These are phyloP conservation scores for Knufia fluminis DNA, from an alignment of 2,329 filamentous ascomycete genomes.

Conservation along the genomic window DNA sequence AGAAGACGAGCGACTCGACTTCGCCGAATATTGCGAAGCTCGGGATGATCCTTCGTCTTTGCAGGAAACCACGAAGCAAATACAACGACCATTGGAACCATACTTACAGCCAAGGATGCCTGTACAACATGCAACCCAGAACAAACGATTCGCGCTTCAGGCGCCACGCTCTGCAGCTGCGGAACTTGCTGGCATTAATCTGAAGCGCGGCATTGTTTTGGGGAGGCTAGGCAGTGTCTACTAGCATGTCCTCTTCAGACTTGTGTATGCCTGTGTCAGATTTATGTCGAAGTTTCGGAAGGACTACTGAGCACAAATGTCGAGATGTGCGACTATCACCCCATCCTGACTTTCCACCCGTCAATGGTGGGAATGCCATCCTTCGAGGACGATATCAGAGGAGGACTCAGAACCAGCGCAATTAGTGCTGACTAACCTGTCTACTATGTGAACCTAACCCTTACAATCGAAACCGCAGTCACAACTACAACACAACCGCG, in stretches of 20 bases:
- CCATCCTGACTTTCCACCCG: no score
- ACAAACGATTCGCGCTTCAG: slow-evolving; percentile 6
- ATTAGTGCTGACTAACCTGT: background rate
- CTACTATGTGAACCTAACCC: background rate
- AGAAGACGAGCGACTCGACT: background rate
- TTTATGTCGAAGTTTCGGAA: no score
- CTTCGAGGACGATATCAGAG: no score
- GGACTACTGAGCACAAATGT: background rate
- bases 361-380: no score
- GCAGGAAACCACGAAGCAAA: background rate
- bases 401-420: no score
- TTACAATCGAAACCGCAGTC: no score
- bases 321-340: no score
- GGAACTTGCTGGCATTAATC: background rate
- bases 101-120: slow-evolving; percentile 6
- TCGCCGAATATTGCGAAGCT: background rate
- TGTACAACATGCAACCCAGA: slow-evolving; percentile 2
- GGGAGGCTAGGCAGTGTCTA: slow-evolving; percentile 7
- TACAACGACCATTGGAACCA: background rate
- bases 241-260: background rate
- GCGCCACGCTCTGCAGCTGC: background rate
- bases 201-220: background rate
- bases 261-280: background rate
- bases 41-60: background rate
- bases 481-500: no score